These are phyloP conservation scores for Leptomonas pyrrhocoris DNA, from an alignment of 208 protist genomes.

Conservation along the genomic window DNA sequence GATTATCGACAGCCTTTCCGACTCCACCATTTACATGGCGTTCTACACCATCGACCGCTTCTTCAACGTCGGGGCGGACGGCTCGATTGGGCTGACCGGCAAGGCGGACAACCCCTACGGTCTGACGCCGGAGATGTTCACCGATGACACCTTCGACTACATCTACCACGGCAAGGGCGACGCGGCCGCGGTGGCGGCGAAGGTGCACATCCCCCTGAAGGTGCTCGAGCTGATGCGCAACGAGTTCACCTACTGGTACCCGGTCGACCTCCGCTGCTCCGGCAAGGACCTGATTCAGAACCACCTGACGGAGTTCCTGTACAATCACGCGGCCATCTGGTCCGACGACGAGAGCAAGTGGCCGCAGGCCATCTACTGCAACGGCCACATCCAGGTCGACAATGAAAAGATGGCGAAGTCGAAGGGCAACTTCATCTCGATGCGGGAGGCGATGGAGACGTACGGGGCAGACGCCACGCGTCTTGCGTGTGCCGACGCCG, in stretches of 20 bases:
- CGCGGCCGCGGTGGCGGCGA: conserved; percentile 52
- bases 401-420: conserved; percentile 99
- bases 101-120: conserved; percentile 68
- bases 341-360: conserved; percentile 63
- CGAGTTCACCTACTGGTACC: conserved; percentile 99
- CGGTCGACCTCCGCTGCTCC: conserved; percentile 98
- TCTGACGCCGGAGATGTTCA: conserved; percentile 95
- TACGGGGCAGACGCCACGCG: conserved; percentile 95
- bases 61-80: conserved; percentile 90
- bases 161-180: conserved; percentile 88
- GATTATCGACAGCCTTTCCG: conserved; percentile 99
- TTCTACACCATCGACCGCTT: conserved; percentile 99
- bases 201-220: conserved; percentile 59
- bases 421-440: conserved; percentile 99
- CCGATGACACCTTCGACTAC: conserved; percentile 94
- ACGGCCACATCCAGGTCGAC: conserved; percentile 99
- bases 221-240: conserved; percentile 89
- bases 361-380: conserved; percentile 97
- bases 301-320: conserved; percentile 99
- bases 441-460: conserved; percentile 82
- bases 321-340: conserved; percentile 99
- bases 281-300: conserved; percentile 99
- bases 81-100: conserved; percentile 51
- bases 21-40: conserved; percentile 99
- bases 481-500: conserved; percentile 98